Conservation (phyloP, 2,329 filamentous ascomycete species). For the Epichloe aotearoae region DNA sequence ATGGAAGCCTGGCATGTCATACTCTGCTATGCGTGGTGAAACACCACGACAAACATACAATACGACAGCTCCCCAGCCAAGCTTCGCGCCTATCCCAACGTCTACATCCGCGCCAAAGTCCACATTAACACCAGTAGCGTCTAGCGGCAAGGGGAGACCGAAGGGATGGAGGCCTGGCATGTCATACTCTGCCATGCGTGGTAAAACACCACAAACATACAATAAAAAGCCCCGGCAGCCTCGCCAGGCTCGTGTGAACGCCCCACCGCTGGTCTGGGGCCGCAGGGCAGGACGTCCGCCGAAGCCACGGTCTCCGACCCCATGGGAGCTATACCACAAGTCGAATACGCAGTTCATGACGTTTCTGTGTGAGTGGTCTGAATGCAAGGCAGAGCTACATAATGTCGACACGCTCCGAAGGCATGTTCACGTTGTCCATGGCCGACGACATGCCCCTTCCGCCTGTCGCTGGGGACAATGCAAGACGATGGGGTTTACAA, state of each 20-base stretch:
- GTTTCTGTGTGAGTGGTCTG: constrained; percentile 47
- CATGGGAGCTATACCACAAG: constrained; percentile 27
- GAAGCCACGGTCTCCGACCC: constrained; percentile 23
- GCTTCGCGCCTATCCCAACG: background rate
- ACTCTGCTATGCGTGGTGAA: constrained; percentile 11
- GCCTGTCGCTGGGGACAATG: constrained; percentile 22
- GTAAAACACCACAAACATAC: background rate
- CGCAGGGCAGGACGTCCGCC: constrained; percentile 32
- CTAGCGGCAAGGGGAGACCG: constrained; percentile 27
- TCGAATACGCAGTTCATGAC: constrained; percentile 32
- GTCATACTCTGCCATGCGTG: constrained; percentile 15
- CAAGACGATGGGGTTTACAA: constrained; percentile 1
- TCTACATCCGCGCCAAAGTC: rapidly evolving
- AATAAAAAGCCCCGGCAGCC: constrained; percentile 6
- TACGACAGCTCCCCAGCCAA: background rate
- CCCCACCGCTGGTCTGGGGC: constrained; percentile 11
- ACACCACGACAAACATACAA: background rate
- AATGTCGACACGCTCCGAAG: constrained; percentile 45
- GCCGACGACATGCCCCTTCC: background rate
- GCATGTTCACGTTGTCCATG: constrained; percentile 41
- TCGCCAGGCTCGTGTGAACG: constrained; percentile 15
- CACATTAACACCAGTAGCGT: background rate
- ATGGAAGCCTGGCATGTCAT: constrained; percentile 22
- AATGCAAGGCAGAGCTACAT: constrained; percentile 46
- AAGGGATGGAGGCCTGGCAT: constrained; percentile 28